phyloP scores from a whole-genome alignment of 352 stramenopile species.

The Globisporangium canariense region DNA sequence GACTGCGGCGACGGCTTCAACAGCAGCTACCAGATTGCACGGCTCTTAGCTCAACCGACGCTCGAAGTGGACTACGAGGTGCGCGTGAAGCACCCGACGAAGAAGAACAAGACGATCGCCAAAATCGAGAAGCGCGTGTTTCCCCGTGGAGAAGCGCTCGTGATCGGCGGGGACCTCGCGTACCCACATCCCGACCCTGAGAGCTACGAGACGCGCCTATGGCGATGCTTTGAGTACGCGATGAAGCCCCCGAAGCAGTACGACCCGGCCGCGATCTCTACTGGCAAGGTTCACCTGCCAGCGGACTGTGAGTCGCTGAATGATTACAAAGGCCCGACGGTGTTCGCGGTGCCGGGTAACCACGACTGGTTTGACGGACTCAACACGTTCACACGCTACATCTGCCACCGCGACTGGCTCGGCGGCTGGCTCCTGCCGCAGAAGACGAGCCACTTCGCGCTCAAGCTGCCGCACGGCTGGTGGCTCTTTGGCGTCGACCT shows the following conservation, averaged over 20 bases:
- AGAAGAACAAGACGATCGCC: conserved; percentile 20
- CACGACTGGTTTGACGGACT: conserved; percentile 95
- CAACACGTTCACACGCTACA: conserved; percentile 90
- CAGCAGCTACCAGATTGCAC: conserved; percentile 91
- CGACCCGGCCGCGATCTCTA: conserved; percentile 87
- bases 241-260: conserved; percentile 88
- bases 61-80: conserved; percentile 71
- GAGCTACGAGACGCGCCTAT: conserved; percentile 90
- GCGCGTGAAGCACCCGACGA: conserved; percentile 19
- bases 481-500: conserved; percentile 92
- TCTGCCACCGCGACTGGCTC: conserved; percentile 90
- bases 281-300: conserved; percentile 63
- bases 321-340: conserved; percentile 70
- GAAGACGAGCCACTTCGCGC: conserved; percentile 89
- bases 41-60: conserved; percentile 86
- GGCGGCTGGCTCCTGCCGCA: conserved; percentile 92
- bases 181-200: conserved; percentile 88
- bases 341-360: conserved; percentile 87
- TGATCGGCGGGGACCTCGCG: conserved; percentile 91
- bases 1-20: conserved; percentile 94
- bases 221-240: conserved; percentile 92
- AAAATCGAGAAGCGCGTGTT: conserved; percentile 56
- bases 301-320: conserved; percentile 37
- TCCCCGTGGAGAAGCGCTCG: conserved; percentile 81
- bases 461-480: conserved; percentile 89